phyloP scores from a whole-genome alignment of 352 stramenopile genomes.

The Pythium biforme region DNA sequence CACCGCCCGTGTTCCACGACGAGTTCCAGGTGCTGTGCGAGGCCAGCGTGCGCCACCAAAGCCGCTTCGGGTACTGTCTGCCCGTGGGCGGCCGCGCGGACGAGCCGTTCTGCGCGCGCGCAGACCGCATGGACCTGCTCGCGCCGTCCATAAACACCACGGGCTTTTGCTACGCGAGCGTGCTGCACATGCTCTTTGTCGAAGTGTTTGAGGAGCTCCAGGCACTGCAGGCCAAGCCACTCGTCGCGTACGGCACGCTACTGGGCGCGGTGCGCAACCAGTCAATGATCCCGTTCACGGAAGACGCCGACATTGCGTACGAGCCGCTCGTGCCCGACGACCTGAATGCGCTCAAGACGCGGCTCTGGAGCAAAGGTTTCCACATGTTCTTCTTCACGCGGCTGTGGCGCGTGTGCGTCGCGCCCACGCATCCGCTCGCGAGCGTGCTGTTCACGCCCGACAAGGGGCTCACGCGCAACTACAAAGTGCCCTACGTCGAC shows the following conservation, averaged over 20 bases:
- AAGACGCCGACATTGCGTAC: constrained; percentile 40
- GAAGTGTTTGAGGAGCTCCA: constrained; percentile 36
- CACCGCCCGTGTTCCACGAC: constrained; percentile 7
- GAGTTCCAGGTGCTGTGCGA: constrained; percentile 22
- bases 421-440: constrained; percentile 42
- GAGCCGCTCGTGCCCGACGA: constrained; percentile 2
- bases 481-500: constrained; percentile 38
- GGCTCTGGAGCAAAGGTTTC: constrained; percentile 33
- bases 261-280: constrained; percentile 39
- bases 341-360: constrained; percentile 17
- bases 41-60: constrained; percentile 7
- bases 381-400: constrained; percentile 39
- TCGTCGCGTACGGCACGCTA: constrained; percentile 35
- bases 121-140: constrained; percentile 34
- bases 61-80: constrained; percentile 39
- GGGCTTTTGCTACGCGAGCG: constrained; percentile 30
- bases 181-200: constrained; percentile 39
- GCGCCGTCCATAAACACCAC: not conserved
- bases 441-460: constrained; percentile 32
- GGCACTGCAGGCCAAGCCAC: constrained; percentile 13
- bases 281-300: constrained; percentile 40
- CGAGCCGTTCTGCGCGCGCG: constrained; percentile 26
- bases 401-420: constrained; percentile 47
- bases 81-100: constrained; percentile 30
- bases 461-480: constrained; percentile 28